These are phyloP conservation scores for Candida pseudoglaebosa DNA, from an alignment of 805 yeast species.

Conservation along the genomic window DNA sequence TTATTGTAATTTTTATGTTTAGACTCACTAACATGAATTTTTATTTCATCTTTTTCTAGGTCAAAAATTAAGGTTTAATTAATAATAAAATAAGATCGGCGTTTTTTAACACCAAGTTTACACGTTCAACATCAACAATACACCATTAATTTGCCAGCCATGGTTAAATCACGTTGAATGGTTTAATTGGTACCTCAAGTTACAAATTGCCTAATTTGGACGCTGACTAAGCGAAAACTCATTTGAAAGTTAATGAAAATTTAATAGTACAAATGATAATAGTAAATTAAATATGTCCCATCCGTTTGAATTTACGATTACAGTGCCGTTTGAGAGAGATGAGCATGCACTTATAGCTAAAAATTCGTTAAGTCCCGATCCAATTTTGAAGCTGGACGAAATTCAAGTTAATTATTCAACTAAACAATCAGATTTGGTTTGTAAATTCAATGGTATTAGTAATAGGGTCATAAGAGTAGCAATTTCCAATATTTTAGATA, in stretches of 20 bases:
- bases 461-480: conserved; percentile 82
- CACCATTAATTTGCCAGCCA: too few relatives aligned
- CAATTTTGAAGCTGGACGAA: conserved; percentile 70
- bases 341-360: conserved; percentile 63
- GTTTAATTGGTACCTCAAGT: too few relatives aligned
- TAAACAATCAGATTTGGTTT: conserved; percentile 33
- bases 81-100: too few relatives aligned
- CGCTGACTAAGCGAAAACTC: not conserved
- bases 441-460: conserved; percentile 55
- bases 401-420: conserved; percentile 45
- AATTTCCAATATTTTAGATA: conserved; percentile 75
- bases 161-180: too few relatives aligned
- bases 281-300: conserved; percentile 1
- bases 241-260: not conserved
- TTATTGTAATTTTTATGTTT: too few relatives aligned
- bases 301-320: conserved; percentile 26
- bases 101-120: too few relatives aligned
- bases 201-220: not conserved
- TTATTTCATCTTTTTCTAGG: too few relatives aligned
- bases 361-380: conserved; percentile 68
- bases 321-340: conserved; percentile 59
- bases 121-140: too few relatives aligned
- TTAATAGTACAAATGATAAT: not conserved
- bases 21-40: too few relatives aligned
- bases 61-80: too few relatives aligned